Conservation (phyloP, 2,329 filamentous ascomycete genomes). For the Aaosphaeria arxii region DNA sequence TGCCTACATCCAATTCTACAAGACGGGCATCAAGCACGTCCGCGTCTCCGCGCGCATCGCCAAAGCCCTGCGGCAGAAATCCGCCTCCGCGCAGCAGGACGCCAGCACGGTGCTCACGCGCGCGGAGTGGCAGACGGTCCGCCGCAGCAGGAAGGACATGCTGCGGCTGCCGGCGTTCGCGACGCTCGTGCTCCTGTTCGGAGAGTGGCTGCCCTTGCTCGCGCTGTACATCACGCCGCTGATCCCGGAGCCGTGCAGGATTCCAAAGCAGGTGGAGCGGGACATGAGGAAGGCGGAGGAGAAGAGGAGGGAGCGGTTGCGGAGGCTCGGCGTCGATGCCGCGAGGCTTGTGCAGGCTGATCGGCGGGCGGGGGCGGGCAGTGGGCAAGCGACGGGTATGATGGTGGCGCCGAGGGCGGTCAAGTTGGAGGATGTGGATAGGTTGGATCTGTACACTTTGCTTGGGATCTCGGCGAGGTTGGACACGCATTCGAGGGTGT, state of each 20-base stretch:
- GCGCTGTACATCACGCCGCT: constrained; percentile 68
- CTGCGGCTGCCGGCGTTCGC: constrained; percentile 76
- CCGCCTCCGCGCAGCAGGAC: background rate
- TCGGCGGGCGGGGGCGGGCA: constrained; percentile 2
- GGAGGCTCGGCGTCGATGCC: constrained; percentile 12
- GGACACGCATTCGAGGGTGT: constrained; percentile 28
- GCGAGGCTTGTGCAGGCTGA: constrained; percentile 13
- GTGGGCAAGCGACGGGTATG: background rate
- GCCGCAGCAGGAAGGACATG: constrained; percentile 68
- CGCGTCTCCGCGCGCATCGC: constrained; percentile 60
- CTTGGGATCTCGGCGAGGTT: constrained; percentile 15
- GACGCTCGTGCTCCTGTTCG: constrained; percentile 71
- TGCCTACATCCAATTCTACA: constrained; percentile 83
- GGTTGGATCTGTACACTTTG: constrained; percentile 14
- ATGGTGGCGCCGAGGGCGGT: background rate
- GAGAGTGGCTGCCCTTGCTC: constrained; percentile 81
- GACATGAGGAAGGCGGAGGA: constrained; percentile 52
- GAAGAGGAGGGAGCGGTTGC: constrained; percentile 17
- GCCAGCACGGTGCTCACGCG: constrained; percentile 49
- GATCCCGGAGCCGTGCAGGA: constrained; percentile 78
- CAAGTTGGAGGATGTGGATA: constrained; percentile 4
- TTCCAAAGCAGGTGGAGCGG: constrained; percentile 71
- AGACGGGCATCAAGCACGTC: constrained; percentile 73
- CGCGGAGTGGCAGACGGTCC: constrained; percentile 67
- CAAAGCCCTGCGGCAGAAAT: constrained; percentile 42